These are phyloP conservation scores for Datisca glomerata DNA, from an alignment of 306 rosid genomes.

Conservation along the genomic window DNA sequence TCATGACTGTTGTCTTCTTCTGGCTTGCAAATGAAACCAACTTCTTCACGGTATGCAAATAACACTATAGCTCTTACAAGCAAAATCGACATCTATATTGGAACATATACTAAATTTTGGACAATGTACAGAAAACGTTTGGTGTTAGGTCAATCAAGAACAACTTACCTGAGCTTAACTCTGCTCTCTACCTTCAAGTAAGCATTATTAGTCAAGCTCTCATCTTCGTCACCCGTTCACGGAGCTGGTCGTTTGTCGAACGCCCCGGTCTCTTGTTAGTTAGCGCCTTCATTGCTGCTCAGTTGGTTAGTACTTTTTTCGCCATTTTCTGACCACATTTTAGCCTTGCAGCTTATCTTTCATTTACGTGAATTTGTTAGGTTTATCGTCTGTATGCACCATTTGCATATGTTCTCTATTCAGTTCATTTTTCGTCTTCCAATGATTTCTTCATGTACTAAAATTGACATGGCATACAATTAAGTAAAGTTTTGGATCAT, in stretches of 20 bases:
- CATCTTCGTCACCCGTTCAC: not conserved
- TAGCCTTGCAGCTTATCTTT: no score
- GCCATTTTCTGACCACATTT: no score
- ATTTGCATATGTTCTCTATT: no score
- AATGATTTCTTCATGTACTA: no score
- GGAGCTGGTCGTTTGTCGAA: not conserved
- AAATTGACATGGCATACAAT: no score
- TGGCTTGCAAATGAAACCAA: conserved; percentile 30
- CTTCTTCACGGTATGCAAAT: conserved; percentile 26
- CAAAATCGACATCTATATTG: no score
- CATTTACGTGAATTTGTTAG: no score
- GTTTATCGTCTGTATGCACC: no score
- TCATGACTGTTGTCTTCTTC: conserved; percentile 43
- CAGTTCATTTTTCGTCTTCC: no score
- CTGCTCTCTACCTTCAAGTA: conserved; percentile 59
- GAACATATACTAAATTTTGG: no score
- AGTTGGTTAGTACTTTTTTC: conserved; percentile 26
- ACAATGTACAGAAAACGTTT: not conserved
- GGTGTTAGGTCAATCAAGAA: not conserved
- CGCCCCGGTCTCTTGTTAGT: not conserved
- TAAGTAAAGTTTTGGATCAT: no score
- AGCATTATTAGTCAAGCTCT: conserved; percentile 4
- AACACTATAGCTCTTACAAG: not conserved
- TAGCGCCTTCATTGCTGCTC: conserved; percentile 41
- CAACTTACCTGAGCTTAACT: conserved; percentile 22